Evolutionary conservation across 139 green algal species (phyloP).

Genomic region (Tetradesmus lagerheimii): DNA sequence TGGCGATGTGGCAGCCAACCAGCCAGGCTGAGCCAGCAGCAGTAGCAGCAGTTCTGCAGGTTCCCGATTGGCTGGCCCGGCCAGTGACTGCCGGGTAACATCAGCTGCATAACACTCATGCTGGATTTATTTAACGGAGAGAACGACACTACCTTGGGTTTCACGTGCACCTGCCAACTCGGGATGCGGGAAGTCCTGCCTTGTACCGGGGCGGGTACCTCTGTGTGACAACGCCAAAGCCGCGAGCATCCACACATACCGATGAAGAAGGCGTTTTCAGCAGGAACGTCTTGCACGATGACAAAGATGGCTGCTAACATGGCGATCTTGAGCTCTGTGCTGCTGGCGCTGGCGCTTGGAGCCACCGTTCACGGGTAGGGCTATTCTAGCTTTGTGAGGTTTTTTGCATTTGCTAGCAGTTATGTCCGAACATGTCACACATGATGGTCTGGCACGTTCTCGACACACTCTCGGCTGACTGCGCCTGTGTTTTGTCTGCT

Average conservation of each 20-base stretch:
- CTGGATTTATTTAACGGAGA: too few species aligned
- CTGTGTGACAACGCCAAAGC: neutral
- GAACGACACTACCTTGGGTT: too few species aligned
- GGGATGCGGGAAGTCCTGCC: neutral
- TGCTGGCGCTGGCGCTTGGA: constrained; percentile 4
- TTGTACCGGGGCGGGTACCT: neutral
- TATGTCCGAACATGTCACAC: too few species aligned
- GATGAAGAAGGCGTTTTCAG: neutral
- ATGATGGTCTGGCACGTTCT: neutral
- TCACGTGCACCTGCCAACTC: neutral
- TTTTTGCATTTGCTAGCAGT: too few species aligned
- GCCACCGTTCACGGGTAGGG: constrained; percentile 23
- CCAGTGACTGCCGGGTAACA: too few species aligned
- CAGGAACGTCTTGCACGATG: too few species aligned
- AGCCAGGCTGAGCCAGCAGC: too few species aligned
- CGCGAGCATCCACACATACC: neutral
- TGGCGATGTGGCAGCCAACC: too few species aligned
- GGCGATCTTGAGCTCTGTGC: neutral
- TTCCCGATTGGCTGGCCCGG: too few species aligned
- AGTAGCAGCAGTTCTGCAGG: too few species aligned
- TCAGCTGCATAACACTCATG: too few species aligned
- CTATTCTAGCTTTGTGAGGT: too few species aligned
- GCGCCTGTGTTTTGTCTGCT: neutral
- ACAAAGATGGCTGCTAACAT: neutral
- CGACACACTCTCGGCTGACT: neutral